Evolutionary conservation across 2,329 filamentous ascomycete species (phyloP).

Genomic region (Cladosporium phlei): DNA sequence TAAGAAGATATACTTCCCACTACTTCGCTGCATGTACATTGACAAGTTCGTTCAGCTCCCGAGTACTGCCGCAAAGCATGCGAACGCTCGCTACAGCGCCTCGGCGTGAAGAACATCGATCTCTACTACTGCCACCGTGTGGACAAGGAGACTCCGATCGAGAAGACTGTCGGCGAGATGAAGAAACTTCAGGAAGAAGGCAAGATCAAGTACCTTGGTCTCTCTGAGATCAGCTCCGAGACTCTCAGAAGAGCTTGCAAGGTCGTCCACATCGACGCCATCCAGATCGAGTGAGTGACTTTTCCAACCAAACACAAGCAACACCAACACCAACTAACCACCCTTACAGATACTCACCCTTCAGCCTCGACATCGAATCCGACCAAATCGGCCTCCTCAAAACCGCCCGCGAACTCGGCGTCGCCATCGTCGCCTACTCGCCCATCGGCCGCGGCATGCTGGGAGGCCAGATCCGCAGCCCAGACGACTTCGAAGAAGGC

Average conservation of each 20-base stretch:
- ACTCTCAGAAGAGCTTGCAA: constrained; percentile 50
- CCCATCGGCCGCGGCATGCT: constrained; percentile 58
- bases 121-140: constrained; percentile 43
- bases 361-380: constrained; percentile 56
- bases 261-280: constrained; percentile 47
- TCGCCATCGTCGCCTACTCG: constrained; percentile 54
- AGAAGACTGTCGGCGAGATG: constrained; percentile 48
- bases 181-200: constrained; percentile 48
- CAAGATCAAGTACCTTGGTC: constrained; percentile 54
- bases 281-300: constrained; percentile 45
- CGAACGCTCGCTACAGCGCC: constrained; percentile 36
- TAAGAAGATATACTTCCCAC: no score
- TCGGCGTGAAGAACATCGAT: constrained; percentile 39
- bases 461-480: constrained; percentile 45
- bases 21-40: no score
- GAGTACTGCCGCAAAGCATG: constrained; percentile 32
- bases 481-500: constrained; percentile 43
- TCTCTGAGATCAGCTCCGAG: constrained; percentile 48
- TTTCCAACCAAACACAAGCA: no score
- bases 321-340: background rate
- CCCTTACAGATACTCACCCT: constrained; percentile 41
- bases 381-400: constrained; percentile 45
- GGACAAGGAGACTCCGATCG: constrained; percentile 41
- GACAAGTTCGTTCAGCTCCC: no score
- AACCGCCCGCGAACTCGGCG: constrained; percentile 55